Percentiles rank a stretch among this genome's conserved stretches.
Evolutionary conservation across 108 stramenopile genomes (phyloP).

Genomic region (Seminavis robusta): DNA sequence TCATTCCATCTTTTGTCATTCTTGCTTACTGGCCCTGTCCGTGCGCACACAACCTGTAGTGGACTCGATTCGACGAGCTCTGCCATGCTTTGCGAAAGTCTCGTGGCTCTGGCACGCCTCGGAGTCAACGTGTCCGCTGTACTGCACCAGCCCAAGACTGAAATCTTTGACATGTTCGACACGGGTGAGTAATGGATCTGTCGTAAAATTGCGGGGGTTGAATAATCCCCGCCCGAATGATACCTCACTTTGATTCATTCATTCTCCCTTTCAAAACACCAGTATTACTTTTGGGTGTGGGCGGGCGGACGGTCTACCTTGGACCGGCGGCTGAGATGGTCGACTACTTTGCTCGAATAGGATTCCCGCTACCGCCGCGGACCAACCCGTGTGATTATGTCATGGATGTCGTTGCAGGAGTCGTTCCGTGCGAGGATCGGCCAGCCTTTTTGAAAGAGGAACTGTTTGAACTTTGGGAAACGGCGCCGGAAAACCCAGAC

Average conservation of each 20-base stretch:
- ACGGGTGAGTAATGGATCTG: background rate
- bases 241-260: too few species aligned
- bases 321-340: conserved; percentile 19
- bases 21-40: background rate
- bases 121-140: background rate
- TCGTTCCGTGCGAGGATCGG: background rate
- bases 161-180: background rate
- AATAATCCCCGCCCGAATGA: too few species aligned
- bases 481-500: conserved; percentile 2
- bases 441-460: conserved; percentile 6
- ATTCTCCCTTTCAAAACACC: too few species aligned
- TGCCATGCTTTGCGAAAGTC: background rate
- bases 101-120: background rate
- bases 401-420: conserved; percentile 11
- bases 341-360: background rate
- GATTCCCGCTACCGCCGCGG: conserved; percentile 3
- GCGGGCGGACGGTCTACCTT: conserved; percentile 24
- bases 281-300: conserved; percentile 26
- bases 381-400: conserved; percentile 6
- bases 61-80: background rate
- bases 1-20: background rate
- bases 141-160: conserved; percentile 2
- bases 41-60: background rate
- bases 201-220: too few species aligned
- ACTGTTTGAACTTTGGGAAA: conserved; percentile 6